These are phyloP conservation scores for Tetramitus jugosus DNA, from an alignment of 208 protist genomes.

Conservation along the genomic window DNA sequence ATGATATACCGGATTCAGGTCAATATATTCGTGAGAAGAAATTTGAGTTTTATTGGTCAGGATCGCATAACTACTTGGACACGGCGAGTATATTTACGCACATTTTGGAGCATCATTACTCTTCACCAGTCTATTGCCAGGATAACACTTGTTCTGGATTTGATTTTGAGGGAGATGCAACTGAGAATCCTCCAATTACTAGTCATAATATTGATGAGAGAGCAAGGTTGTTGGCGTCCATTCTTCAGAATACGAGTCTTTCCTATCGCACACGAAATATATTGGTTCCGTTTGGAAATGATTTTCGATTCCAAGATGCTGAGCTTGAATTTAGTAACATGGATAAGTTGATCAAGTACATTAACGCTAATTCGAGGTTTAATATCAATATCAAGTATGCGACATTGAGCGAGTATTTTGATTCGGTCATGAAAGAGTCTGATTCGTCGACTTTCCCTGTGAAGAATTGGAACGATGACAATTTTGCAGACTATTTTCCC, in stretches of 20 bases:
- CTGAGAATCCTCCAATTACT: constrained; percentile 14
- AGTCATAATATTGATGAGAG: background rate
- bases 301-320: constrained; percentile 12
- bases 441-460: background rate
- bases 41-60: background rate
- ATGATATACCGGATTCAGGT: background rate
- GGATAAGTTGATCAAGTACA: constrained; percentile 14
- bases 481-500: background rate
- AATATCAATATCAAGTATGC: background rate
- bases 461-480: background rate
- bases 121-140: background rate
- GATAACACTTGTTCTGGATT: background rate
- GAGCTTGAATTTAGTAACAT: constrained; percentile 6
- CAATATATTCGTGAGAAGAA: background rate
- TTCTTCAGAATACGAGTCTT: background rate
- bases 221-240: background rate
- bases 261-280: background rate
- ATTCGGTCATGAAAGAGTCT: background rate
- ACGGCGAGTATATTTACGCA: background rate
- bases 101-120: constrained; percentile 14
- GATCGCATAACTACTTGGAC: background rate
- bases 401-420: constrained; percentile 15
- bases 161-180: background rate
- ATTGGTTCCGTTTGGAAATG: constrained; percentile 23
- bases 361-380: background rate